Evolutionary conservation across 768 basidiomycete genomes (phyloP).

Genomic region (Hygrocybe coccinea): DNA sequence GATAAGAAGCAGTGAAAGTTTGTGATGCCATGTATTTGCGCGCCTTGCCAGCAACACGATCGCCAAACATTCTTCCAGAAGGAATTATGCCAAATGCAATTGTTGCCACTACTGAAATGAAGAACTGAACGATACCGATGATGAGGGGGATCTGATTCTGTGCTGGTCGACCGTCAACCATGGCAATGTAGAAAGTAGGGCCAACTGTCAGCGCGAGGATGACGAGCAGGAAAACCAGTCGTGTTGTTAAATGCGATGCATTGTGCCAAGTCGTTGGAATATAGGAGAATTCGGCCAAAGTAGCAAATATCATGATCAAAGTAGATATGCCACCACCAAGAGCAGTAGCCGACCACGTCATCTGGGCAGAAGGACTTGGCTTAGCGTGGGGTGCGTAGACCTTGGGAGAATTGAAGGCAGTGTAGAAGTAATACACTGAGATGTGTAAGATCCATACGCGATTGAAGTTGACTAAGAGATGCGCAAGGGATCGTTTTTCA

Average conservation of each 20-base stretch:
- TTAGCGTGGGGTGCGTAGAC: slow-evolving; percentile 76
- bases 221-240: slow-evolving; percentile 85
- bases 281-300: slow-evolving; percentile 91
- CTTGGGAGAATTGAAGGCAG: slow-evolving; percentile 92
- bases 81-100: slow-evolving; percentile 84
- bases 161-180: slow-evolving; percentile 63
- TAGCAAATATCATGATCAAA: slow-evolving; percentile 89
- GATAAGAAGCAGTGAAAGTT: slow-evolving; percentile 98
- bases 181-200: slow-evolving; percentile 89
- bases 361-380: slow-evolving; percentile 68
- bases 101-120: slow-evolving; percentile 79
- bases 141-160: slow-evolving; percentile 77
- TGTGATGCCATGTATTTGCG: slow-evolving; percentile 98
- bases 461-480: slow-evolving; percentile 98
- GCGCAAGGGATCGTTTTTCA: slow-evolving; percentile 89
- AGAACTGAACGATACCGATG: slow-evolving; percentile 90
- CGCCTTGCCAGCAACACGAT: slow-evolving; percentile 94
- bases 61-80: slow-evolving; percentile 97
- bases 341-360: slow-evolving; percentile 94
- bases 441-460: slow-evolving; percentile 97
- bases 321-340: slow-evolving; percentile 96
- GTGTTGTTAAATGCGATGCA: slow-evolving; percentile 91
- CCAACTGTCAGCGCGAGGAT: slow-evolving; percentile 89
- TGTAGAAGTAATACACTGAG: slow-evolving; percentile 93
- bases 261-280: slow-evolving; percentile 99